Conservation (phyloP, 2,329 filamentous ascomycete genomes). For the Dactylellina leptospora region DNA sequence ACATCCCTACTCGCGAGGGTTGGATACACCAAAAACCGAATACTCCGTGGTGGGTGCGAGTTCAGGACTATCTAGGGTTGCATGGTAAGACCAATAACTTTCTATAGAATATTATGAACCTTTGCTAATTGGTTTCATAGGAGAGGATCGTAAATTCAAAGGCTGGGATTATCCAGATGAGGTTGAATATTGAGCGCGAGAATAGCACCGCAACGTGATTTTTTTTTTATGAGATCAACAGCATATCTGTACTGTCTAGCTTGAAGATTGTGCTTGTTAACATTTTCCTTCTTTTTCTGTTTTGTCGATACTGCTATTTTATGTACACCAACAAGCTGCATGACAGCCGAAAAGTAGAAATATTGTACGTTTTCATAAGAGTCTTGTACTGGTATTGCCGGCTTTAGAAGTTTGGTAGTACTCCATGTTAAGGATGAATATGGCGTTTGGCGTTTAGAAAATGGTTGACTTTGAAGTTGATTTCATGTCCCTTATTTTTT, state of each 20-base stretch:
- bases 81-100: conserved; percentile 11
- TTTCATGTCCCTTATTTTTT: neutral
- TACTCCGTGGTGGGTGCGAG: conserved; percentile 32
- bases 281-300: neutral
- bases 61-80: conserved; percentile 29
- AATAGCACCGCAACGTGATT: too few species aligned
- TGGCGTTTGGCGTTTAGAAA: neutral
- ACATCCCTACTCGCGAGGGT: conserved; percentile 37
- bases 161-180: conserved; percentile 38
- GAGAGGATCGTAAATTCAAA: conserved; percentile 23
- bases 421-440: neutral
- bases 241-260: too few species aligned
- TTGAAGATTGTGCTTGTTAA: too few species aligned
- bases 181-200: neutral
- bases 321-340: too few species aligned
- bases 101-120: neutral
- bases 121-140: neutral
- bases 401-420: too few species aligned
- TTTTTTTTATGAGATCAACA: too few species aligned
- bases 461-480: neutral
- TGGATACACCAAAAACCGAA: conserved; percentile 34
- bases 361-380: too few species aligned
- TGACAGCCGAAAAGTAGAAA: too few species aligned
- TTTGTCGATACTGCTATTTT: too few species aligned
- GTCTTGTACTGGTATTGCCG: too few species aligned